A percentile compares a stretch with the other conserved stretches of the same genome.
These are phyloP conservation scores for Kazachstania martiniae DNA, from an alignment of 805 yeast species.

Conservation along the genomic window DNA sequence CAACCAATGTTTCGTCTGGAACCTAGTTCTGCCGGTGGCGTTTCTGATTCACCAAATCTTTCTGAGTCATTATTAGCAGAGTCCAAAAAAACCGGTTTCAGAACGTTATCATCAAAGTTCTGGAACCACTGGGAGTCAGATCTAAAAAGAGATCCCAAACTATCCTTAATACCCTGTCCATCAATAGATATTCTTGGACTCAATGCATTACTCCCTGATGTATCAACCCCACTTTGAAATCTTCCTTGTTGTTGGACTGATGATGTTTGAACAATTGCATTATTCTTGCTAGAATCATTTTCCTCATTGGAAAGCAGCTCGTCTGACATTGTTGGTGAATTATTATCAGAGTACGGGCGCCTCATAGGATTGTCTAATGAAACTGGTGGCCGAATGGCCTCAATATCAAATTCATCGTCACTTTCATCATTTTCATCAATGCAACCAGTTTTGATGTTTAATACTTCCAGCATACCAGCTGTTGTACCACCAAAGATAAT, in stretches of 20 bases:
- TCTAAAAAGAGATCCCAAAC: slow-evolving; percentile 17
- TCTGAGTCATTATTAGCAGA: slow-evolving; percentile 11
- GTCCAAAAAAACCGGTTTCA: slow-evolving; percentile 85
- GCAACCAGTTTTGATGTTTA: slow-evolving; percentile 88
- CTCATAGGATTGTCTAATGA: slow-evolving; percentile 7
- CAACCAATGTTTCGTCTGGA: slow-evolving; percentile 3
- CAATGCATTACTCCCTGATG: not conserved
- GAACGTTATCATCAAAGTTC: slow-evolving; percentile 83
- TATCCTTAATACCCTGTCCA: slow-evolving; percentile 5
- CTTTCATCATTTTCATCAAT: slow-evolving; percentile 63
- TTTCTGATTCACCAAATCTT: not conserved
- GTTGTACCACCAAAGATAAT: slow-evolving; percentile 97
- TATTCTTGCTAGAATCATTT: too few relatives aligned
- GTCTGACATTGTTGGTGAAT: slow-evolving; percentile 10
- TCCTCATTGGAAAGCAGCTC: too few relatives aligned
- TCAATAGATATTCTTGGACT: slow-evolving; percentile 3
- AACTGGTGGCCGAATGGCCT: slow-evolving; percentile 38
- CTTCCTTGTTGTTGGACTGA: too few relatives aligned
- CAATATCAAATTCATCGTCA: slow-evolving; percentile 94
- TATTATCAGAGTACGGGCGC: slow-evolving; percentile 27
- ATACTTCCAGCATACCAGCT: slow-evolving; percentile 92
- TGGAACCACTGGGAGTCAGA: slow-evolving; percentile 75
- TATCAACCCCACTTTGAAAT: too few relatives aligned
- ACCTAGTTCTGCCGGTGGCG: slow-evolving; percentile 4
- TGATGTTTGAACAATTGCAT: slow-evolving; percentile 4